Evolutionary conservation across 1,139 yeast species (phyloP), one percentile per base, ranked within the genome.

Genomic region (Kodamaea sp.): DNA sequence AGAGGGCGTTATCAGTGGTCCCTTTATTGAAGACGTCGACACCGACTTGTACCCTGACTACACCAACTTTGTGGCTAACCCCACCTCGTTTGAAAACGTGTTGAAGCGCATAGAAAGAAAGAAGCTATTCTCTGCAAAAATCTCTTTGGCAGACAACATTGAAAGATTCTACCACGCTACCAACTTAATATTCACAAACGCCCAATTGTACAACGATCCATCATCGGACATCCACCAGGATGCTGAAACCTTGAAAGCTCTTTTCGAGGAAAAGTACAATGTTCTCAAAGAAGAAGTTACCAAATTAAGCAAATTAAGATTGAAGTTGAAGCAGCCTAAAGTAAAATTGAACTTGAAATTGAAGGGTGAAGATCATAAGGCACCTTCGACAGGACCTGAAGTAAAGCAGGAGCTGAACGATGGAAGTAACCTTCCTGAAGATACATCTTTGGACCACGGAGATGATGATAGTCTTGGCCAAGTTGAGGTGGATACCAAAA

Each of bases 41-140:
- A 66, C 65, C 14, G 70, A 68, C 15, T 73, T 72, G 34, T 80
- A 78, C 40, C 82, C 84, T 1, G 85, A 79, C 42, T 80, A 80
- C 54, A 72, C 72, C 50, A 70, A 70, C 38, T 63, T 75, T 10
- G 76, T 80, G 21, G 63, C 72, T 29, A 63, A 64, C 29, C 87
- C 86, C 15, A 77, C 80, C 43, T 73, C 85, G 1, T 70, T 80
- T 47, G 66, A 66, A 31, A 59, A 63, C 29, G 69, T 80, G 10
- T 58, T 66, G 34, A 55, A 55, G 10, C 66, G 66, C 29, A 49
- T 78, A 21, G 70, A 69, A 15, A 57, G 56, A n/a, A 71, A 70
- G 14, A 60, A 63, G 15, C 68, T 69, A 15, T 58, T 66, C 31
- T 46, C 53, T n/a, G 47, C 58, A 4, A 55, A 56, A 22, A 45